A percentile compares a stretch with the other conserved stretches of the same genome.
These are phyloP conservation scores for Colletotrichum sp. DNA, from an alignment of 2,329 filamentous ascomycete species.

Conservation along the genomic window DNA sequence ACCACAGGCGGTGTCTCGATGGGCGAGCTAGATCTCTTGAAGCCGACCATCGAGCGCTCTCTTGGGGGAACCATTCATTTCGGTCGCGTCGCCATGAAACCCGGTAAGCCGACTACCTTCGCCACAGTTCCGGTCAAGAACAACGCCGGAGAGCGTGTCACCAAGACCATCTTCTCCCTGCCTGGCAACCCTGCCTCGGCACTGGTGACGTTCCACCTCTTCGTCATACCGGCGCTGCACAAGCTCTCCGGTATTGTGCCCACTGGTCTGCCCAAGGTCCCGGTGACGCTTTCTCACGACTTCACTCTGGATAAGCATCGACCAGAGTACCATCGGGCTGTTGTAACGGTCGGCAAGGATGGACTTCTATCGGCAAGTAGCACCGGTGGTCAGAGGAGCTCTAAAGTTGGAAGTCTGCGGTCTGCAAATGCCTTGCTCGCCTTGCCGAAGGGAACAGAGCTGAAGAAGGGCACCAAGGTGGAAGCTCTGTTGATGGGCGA, in stretches of 20 bases:
- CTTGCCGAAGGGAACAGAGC: conserved; percentile 69
- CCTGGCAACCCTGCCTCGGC: conserved; percentile 95
- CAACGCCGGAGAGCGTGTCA: conserved; percentile 60
- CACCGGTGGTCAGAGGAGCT: conserved; percentile 91
- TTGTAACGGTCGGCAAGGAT: conserved; percentile 69
- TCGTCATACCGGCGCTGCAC: conserved; percentile 88
- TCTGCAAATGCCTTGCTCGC: conserved; percentile 88
- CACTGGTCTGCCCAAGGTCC: conserved; percentile 73
- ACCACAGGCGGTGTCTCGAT: conserved; percentile 96
- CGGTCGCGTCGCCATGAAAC: conserved; percentile 96
- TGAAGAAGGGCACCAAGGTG: conserved; percentile 72
- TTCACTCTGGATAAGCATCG: conserved; percentile 76
- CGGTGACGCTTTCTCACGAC: conserved; percentile 74
- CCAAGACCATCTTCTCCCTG: conserved; percentile 83
- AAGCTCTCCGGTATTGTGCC: conserved; percentile 73
- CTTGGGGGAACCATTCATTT: conserved; percentile 96
- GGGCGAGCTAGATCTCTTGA: conserved; percentile 96
- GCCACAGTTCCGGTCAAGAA: conserved; percentile 79
- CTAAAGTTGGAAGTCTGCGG: conserved; percentile 84
- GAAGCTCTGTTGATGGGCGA: conserved; percentile 81
- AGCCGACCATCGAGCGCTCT: conserved; percentile 90
- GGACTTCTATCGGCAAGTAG: conserved; percentile 77
- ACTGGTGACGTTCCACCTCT: conserved; percentile 91
- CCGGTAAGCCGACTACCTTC: conserved; percentile 96
- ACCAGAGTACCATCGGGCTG: conserved; percentile 88